Evolutionary conservation across 2,329 filamentous ascomycete species (phyloP), one percentile per base, ranked within the genome.

Genomic region (Leptographium wingfieldii): DNA sequence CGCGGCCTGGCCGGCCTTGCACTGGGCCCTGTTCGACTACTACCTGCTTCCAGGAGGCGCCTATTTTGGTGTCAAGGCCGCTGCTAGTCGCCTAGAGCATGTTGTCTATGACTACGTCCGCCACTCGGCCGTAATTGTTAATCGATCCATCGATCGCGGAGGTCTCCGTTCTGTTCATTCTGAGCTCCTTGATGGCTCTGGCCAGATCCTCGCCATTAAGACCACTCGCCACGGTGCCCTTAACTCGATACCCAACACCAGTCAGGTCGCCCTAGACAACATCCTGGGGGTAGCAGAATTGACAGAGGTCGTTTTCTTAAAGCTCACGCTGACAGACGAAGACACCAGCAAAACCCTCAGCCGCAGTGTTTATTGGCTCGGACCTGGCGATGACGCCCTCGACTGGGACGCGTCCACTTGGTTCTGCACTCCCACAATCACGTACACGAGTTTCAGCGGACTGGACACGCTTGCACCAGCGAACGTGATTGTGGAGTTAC

Each of bases 11-110:
- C 83, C 84, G 0, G 80, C 76, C 59, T 70, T 86, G 33, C 83
- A 86, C 66, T 87, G 84, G 83, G 81, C 82, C 58, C 69, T 85
- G 6, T 84, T 85, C 66, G 83, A 86, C 64, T 82, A 82, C 67
- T 85, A 85, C 63, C 69, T 85, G 49, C 78, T 77, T 27, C 77
- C 82, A 0, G 78, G 76, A 0, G 83, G 81, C 0, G 75, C 79
- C 0, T 86, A 82, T 63, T 86, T 79, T 61, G 83, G 84, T 3
- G 75, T 77, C 19, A 85, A 85, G 67, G 68, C 75, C 0, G 59
- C 57, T 1, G 10, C 27, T 19, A 56, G 61, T 0, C 70, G 79
- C 0, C 22, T 69, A 1, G 81, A 86, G 65, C 80, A 84, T 55
- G 76, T 80, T 0, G 75, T 76, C 0, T 85, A 79, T 65, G 76